Base-by-base conservation (phyloP, 208 protist species). In the Trypanosoma melophagium region DNA sequence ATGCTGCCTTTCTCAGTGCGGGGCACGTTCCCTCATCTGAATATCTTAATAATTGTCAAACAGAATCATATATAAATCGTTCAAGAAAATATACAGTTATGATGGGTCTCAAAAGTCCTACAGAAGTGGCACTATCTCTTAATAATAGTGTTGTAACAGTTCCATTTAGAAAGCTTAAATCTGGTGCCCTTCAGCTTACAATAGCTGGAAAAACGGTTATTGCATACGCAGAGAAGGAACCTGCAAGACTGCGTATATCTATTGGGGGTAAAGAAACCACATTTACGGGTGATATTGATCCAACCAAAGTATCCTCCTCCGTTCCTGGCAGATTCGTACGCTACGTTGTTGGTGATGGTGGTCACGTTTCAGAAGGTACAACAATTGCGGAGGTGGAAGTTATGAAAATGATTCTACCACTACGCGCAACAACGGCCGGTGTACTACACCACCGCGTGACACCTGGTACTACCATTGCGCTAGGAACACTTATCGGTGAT, bases 371-470 rank as follows among this genome's bases (percentile, higher is more conserved):
- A 52, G 87, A 89, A 55, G 87, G 83, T 51, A 72, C 81, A 52
- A 82, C 97, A 19, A 98, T 95, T 66, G 97, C 96, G 14, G 97
- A 99, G 76, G 84, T 98, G 45, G 97, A 99, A 74, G 96, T 98
- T n/a, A 99, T 99, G 98, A 99, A 99, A 83, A 99, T 99, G 98
- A 93, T 98, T 72, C 85, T 99, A 71, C 89, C 96, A 21, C 60
- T 99, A 10, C 78, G 89, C 12, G 84, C 84, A 7, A 77, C 79
- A 49, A 87, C 92, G 0, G 75, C 81, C 3, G 97, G 97, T 62
- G 73, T 69, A 41, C 50, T 98, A 45, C 77, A 93, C 52, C 87
- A 92, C 56, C 71, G 75, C 28, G 83, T 89, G 24, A 52, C 84
- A 9, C 66, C 93, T n/a, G 97, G 98, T 52, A 88, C 84, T 68